These are phyloP conservation scores for Gymnopus androsaceus DNA, from an alignment of 1,284 basidiomycete species.

Conservation along the genomic window DNA sequence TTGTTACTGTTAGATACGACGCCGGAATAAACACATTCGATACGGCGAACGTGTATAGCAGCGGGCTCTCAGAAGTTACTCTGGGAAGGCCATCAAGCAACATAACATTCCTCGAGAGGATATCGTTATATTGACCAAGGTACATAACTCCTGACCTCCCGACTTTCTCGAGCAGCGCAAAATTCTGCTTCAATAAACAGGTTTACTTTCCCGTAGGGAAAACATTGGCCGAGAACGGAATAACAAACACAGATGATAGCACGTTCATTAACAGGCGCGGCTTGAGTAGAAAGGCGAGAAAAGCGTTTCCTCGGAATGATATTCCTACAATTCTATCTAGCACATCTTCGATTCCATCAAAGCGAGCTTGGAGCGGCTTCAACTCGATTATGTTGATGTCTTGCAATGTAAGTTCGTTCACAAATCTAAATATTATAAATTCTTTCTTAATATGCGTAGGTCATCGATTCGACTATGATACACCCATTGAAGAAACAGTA, in stretches of 20 bases:
- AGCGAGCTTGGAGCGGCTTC: slow-evolving; percentile 62
- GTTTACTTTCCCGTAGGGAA: slow-evolving; percentile 9
- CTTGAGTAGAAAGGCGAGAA: slow-evolving; percentile 49
- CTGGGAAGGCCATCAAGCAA: slow-evolving; percentile 78
- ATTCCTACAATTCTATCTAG: slow-evolving; percentile 31
- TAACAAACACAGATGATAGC: not conserved
- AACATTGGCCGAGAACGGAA: not conserved
- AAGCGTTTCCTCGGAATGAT: not conserved
- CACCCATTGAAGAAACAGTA: slow-evolving; percentile 46
- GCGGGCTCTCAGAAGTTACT: slow-evolving; percentile 73
- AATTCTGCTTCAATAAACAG: not conserved
- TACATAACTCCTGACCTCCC: slow-evolving; percentile 21
- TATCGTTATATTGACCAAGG: slow-evolving; percentile 80
- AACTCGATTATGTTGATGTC: slow-evolving; percentile 72
- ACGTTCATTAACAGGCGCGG: slow-evolving; percentile 59
- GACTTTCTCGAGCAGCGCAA: too few species aligned
- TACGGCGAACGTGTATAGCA: slow-evolving; percentile 69
- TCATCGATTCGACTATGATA: slow-evolving; percentile 60
- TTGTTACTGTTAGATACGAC: slow-evolving; percentile 52
- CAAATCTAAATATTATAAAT: not conserved
- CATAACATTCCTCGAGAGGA: slow-evolving; percentile 71
- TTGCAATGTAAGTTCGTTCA: slow-evolving; percentile 32
- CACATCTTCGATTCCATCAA: slow-evolving; percentile 78
- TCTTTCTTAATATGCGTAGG: too few species aligned
- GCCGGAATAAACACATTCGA: slow-evolving; percentile 72